Evolutionary conservation across 257 asterid genomes (phyloP).

Genomic region (Gentiana dahurica): DNA sequence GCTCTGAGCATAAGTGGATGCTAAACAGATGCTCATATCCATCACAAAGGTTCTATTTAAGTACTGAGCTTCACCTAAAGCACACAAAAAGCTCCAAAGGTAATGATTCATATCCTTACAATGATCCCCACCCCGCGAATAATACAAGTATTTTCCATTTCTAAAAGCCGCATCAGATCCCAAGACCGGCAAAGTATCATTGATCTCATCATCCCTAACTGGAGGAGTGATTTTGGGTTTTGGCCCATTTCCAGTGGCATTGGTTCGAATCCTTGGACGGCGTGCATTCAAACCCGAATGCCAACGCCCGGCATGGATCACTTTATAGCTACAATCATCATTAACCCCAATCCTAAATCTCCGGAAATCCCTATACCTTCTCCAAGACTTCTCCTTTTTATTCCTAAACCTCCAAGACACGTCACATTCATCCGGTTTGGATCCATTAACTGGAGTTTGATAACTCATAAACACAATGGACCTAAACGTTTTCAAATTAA

Average conservation of each 20-base stretch:
- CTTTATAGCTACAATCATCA: conserved; percentile 65
- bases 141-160: conserved; percentile 79
- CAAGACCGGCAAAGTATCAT: conserved; percentile 69
- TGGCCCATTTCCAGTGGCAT: conserved; percentile 22
- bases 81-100: conserved; percentile 94
- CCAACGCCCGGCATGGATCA: conserved; percentile 69
- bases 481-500: conserved; percentile 61
- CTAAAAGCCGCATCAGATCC: conserved; percentile 62
- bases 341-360: conserved; percentile 66
- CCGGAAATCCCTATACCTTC: conserved; percentile 90
- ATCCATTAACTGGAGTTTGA: conserved; percentile 74
- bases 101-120: conserved; percentile 96
- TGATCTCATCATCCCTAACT: conserved; percentile 69
- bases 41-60: conserved; percentile 86
- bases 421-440: conserved; percentile 72
- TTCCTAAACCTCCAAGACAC: conserved; percentile 93
- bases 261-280: conserved; percentile 35
- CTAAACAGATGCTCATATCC: conserved; percentile 78
- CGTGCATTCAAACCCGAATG: conserved; percentile 90
- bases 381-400: conserved; percentile 84
- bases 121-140: conserved; percentile 88
- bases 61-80: conserved; percentile 82
- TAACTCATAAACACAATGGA: conserved; percentile 63
- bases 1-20: conserved; percentile 62
- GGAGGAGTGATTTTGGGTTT: conserved; percentile 25